phyloP scores from a whole-genome alignment of 768 basidiomycete species.

The Lentinula boryana region DNA sequence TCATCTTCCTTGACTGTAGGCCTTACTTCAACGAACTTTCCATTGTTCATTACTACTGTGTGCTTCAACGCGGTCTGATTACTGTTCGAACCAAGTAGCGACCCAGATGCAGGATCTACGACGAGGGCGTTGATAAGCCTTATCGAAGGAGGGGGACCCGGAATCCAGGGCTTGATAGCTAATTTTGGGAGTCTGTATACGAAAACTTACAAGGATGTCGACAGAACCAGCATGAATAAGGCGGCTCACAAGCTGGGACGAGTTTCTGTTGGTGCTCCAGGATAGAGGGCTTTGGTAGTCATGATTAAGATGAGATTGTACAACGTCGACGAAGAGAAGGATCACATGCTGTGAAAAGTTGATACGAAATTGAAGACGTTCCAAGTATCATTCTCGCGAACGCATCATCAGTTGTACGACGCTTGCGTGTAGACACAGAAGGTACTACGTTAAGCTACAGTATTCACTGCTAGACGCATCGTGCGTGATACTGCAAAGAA shows the following conservation, averaged over 20 bases:
- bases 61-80: constrained; percentile 4
- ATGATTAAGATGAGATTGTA: not conserved
- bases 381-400: too few relatives aligned
- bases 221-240: too few relatives aligned
- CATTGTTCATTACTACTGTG: constrained; percentile 21
- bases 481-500: too few relatives aligned
- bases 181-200: constrained; percentile 20
- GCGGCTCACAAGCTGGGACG: constrained; percentile 1
- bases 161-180: constrained; percentile 30
- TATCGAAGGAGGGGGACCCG: constrained; percentile 14
- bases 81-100: constrained; percentile 15
- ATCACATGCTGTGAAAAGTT: not conserved
- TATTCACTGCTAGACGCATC: too few relatives aligned
- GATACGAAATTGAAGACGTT: too few relatives aligned
- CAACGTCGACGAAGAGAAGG: not conserved
- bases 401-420: too few relatives aligned
- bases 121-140: constrained; percentile 26
- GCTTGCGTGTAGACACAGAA: too few relatives aligned
- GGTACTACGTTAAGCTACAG: too few relatives aligned
- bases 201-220: not conserved
- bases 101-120: constrained; percentile 23
- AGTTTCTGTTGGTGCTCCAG: constrained; percentile 8
- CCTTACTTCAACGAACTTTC: constrained; percentile 19
- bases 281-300: not conserved
- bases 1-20: constrained; percentile 4